Evolutionary conservation across 257 asterid species (phyloP), one percentile per base, ranked within the genome.

Genomic region (Parsonsia alboflavescens): DNA sequence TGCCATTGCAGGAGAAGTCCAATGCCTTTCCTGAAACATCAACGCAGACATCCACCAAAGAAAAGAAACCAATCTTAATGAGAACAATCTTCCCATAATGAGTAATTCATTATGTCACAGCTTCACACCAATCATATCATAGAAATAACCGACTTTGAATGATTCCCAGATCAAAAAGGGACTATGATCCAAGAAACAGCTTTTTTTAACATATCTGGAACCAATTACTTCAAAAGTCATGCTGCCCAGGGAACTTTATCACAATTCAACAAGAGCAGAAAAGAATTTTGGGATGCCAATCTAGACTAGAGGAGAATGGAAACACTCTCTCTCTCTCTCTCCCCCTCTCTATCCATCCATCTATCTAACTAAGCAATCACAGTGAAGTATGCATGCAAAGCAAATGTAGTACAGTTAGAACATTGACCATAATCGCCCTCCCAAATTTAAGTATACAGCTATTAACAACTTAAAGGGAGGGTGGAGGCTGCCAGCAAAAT

Each of bases 1-100:
- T 61, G 93, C 90, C 96, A 93, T 90, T 46, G 88, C 93, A 76
- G 98, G 97, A 79, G 97, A 81, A 72, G 96, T 85, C 98, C 98
- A 93, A 80, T 93, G 97, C 26, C 97, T 97, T 79, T 90, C 97
- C 97, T 93, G 90, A 77, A 80, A 81, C 73, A 87, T 71, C 70
- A 81, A 66, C 57, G 71, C 42, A 36, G 76, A 71, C 59, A 76
- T 72, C 42, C 71, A 67, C 33, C 57, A 70, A 73, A 64, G 11
- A 71, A 4, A 68, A 59, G 73, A 54, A 71, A 73, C 42, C 82
- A 78, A 56, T 58, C 28, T n/a, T 30, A 65, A 24, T 53, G 22
- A 48, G 52, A 21, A 78, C 4, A 49, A 41, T 52, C 22, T 50
- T 33, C 21, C 68, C 0, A 7, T n/a, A 22, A 56, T n/a, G 19